Percentiles rank a stretch among this genome's conserved stretches.
Conservation (phyloP, 306 rosid genomes). For the Vicia sativa region DNA sequence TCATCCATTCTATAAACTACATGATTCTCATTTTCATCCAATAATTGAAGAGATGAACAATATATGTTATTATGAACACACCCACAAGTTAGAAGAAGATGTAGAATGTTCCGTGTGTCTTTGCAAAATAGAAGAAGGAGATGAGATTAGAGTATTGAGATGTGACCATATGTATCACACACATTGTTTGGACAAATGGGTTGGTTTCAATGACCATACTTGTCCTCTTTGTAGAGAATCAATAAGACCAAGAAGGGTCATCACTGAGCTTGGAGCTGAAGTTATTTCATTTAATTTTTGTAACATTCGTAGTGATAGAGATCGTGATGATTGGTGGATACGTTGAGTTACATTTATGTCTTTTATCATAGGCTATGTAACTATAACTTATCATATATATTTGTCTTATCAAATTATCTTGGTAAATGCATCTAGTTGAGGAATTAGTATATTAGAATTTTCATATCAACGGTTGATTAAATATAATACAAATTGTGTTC, state of each 20-base stretch:
- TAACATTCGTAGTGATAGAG: constrained; percentile 9
- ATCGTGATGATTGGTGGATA: constrained; percentile 57
- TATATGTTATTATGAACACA: background rate
- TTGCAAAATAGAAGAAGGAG: constrained; percentile 41
- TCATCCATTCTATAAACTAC: constrained; percentile 42
- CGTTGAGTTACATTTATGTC: constrained; percentile 27
- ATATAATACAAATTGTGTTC: too few relatives aligned
- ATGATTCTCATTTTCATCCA: background rate
- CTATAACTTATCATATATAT: too few relatives aligned
- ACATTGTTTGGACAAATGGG: constrained; percentile 43
- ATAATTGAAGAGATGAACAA: background rate
- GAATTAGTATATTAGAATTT: too few relatives aligned
- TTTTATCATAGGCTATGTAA: too few relatives aligned
- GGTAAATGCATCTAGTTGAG: too few relatives aligned
- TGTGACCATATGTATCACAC: constrained; percentile 56
- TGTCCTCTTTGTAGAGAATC: constrained; percentile 64
- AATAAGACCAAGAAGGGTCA: constrained; percentile 21
- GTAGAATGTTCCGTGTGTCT: constrained; percentile 59
- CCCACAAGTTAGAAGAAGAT: background rate
- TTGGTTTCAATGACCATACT: background rate
- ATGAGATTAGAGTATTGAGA: constrained; percentile 25
- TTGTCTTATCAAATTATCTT: too few relatives aligned
- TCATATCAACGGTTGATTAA: too few relatives aligned
- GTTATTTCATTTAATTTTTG: constrained; percentile 42
- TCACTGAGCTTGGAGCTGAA: constrained; percentile 31